Evolutionary conservation across 2,329 filamentous ascomycete species (phyloP), one percentile per base, ranked within the genome.

Genomic region (Alternaria infectoria): DNA sequence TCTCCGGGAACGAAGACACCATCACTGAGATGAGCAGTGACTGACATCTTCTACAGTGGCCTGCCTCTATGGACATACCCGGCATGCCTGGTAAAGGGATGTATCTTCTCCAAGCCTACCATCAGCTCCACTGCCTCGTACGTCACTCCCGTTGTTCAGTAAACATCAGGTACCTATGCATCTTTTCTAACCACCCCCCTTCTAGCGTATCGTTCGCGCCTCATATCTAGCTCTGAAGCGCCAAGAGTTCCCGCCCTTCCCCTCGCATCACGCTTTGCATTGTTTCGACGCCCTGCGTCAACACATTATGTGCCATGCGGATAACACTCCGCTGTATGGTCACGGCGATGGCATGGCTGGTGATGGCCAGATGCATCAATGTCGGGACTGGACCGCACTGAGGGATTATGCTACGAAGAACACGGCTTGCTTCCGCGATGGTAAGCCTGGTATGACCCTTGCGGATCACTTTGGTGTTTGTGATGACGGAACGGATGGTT

Each of bases 391-490:
- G 68, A 58, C 64, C 32, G 61, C 57, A 12, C 52, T 69, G 32
- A 55, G 66, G 11, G 61, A 67, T 21, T 69, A 59, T 54, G 67
- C 67, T 13, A 69, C 66, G 6, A 61, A 69, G 15, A 65, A 76
- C 40, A 66, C 74, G 9, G 74, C 74, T 3, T 76, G 74, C 44
- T 75, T 76, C 43, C 57, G 67, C 15, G 74, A 76, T 57, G 59
- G 59, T 4, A 43, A 45, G 17, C 59, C 54, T 19, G 59, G 59
- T 23, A 61, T 61, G 59, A 61, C 30, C 9, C 32, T 61, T 26
- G 59, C 45, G 26, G 59, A 61, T n/a, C 59, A 32, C 11, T 61
- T 61, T 40, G 54, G 46, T 19, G 45, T 51, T 19, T 61, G 59
- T 50, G 59, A 61, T 44, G 59, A 61, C 36, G 59, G 59, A 28